These are phyloP conservation scores for Ilyonectria mors-panacis DNA, from an alignment of 2,329 filamentous ascomycete species.

Conservation along the genomic window DNA sequence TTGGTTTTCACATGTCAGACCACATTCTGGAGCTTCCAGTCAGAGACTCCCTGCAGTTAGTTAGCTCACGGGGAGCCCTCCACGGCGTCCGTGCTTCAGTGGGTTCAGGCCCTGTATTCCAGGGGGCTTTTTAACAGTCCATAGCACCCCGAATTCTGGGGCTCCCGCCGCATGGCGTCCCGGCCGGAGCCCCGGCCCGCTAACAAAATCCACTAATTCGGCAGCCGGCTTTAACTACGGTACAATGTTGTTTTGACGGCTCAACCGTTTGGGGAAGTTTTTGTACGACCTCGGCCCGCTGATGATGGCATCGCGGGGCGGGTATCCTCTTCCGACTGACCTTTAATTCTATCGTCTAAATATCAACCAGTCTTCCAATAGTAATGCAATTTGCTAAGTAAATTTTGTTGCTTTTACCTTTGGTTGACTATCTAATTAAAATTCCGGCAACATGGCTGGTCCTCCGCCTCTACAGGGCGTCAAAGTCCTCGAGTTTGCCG, in stretches of 20 bases:
- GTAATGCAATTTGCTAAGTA: background rate
- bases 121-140: background rate
- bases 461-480: conserved; percentile 62
- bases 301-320: conserved; percentile 37
- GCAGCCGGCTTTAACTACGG: conserved; percentile 12
- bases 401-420: background rate
- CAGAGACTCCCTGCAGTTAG: no score
- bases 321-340: conserved; percentile 20
- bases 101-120: conserved; percentile 1
- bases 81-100: background rate
- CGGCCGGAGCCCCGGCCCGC: conserved; percentile 19
- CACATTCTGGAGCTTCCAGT: background rate
- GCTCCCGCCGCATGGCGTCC: background rate
- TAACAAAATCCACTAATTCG: background rate
- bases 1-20: conserved; percentile 6
- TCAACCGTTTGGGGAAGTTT: background rate
- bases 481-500: conserved; percentile 73
- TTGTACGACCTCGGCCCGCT: conserved; percentile 38
- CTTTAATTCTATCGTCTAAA: background rate
- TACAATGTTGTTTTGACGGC: background rate
- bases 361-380: background rate
- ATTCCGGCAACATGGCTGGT: conserved; percentile 52
- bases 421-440: background rate
- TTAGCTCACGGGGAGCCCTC: conserved; percentile 12
- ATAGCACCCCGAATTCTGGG: conserved; percentile 21